phyloP scores from a whole-genome alignment of 306 rosid species.

The Quercus engelmannii region DNA sequence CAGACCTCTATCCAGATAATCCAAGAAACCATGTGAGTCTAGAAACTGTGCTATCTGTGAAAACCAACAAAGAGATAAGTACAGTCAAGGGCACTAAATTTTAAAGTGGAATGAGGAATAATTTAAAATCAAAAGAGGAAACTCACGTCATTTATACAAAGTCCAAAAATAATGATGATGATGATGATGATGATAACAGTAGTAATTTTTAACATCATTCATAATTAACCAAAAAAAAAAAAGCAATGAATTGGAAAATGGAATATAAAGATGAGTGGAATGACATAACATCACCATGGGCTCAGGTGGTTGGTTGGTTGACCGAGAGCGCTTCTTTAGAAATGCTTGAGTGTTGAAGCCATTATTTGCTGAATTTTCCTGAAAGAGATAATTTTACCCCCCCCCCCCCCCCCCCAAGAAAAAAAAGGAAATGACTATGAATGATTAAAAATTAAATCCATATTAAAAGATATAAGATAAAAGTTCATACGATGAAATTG shows the following conservation, averaged over 20 bases:
- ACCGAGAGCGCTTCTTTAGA: constrained; percentile 83
- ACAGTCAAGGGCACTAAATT: constrained; percentile 8
- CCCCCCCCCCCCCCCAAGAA: not conserved
- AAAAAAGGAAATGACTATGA: constrained; percentile 16
- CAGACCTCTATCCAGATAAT: constrained; percentile 82
- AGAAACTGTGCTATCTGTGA: constrained; percentile 78
- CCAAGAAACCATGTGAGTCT: constrained; percentile 91
- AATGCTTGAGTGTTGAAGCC: constrained; percentile 89
- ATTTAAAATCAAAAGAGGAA: constrained; percentile 16
- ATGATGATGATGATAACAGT: not conserved
- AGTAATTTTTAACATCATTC: not conserved
- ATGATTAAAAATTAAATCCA: constrained; percentile 24
- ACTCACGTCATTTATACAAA: not conserved
- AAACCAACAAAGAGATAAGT: constrained; percentile 26
- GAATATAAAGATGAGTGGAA: constrained; percentile 24
- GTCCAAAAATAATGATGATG: not conserved
- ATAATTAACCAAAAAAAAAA: not conserved
- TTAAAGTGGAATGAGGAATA: constrained; percentile 5
- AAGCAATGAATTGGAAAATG: constrained; percentile 3
- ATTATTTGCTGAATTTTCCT: constrained; percentile 79
- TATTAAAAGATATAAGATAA: constrained; percentile 18
- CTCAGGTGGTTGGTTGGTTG: constrained; percentile 81
- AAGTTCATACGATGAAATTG: constrained; percentile 76
- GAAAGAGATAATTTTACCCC: constrained; percentile 14
- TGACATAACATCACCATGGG: constrained; percentile 70